Percentiles rank a stretch among this genome's conserved stretches.
These are phyloP conservation scores for Penicillium atrosanguineum DNA, from an alignment of 495 filamentous ascomycete genomes.

Conservation along the genomic window DNA sequence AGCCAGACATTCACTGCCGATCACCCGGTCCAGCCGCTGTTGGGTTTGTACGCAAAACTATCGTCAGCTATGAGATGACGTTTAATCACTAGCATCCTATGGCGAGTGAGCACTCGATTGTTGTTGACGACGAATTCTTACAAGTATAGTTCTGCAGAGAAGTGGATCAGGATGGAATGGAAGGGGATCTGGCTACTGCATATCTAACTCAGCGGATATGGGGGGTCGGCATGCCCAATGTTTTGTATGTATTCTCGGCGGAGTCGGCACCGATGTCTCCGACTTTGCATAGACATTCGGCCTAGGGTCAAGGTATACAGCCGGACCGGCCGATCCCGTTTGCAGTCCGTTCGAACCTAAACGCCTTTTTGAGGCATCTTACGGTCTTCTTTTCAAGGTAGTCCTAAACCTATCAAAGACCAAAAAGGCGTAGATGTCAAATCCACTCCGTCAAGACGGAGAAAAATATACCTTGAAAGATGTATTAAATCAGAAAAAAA, in stretches of 20 bases:
- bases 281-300: background rate
- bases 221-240: background rate
- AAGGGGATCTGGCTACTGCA: background rate
- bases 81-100: background rate
- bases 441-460: background rate
- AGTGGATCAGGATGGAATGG: background rate
- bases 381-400: no score
- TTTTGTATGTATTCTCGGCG: background rate
- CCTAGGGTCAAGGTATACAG: no score
- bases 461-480: background rate
- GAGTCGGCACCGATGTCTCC: background rate
- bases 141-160: background rate
- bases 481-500: constrained; percentile 3
- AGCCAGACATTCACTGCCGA: constrained; percentile 8
- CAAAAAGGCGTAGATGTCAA: no score
- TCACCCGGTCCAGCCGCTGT: background rate
- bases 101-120: background rate
- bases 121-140: background rate
- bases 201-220: background rate
- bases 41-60: background rate
- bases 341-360: no score
- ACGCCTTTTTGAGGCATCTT: no score
- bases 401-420: no score
- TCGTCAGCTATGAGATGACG: background rate
- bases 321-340: no score